Percentiles rank a stretch among this genome's conserved stretches.
phyloP scores from a whole-genome alignment of 2,329 filamentous ascomycete species.

The Neofusicoccum ribis region DNA sequence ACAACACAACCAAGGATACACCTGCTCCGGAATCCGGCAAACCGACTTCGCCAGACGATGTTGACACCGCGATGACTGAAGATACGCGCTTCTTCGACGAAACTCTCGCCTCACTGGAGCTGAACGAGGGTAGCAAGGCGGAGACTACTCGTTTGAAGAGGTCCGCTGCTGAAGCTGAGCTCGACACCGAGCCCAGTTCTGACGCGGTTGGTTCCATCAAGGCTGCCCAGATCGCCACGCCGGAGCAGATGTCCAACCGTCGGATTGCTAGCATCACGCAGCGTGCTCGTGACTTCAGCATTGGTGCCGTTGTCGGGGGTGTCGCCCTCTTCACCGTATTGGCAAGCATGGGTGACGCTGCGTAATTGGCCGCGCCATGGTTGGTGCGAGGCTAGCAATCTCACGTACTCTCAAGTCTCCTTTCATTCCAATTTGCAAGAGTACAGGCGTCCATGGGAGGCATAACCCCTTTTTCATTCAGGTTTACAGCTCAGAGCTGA shows the following conservation, averaged over 20 bases:
- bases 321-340: neutral
- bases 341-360: neutral
- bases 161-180: neutral
- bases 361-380: neutral
- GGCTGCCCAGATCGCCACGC: neutral
- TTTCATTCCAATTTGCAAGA: neutral
- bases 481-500: neutral
- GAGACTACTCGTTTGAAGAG: neutral
- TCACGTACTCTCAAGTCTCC: neutral
- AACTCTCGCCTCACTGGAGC: too few species aligned
- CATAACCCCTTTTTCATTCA: constrained; percentile 2
- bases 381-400: too few species aligned
- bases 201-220: neutral
- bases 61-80: neutral
- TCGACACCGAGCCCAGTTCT: neutral
- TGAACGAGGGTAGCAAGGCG: neutral
- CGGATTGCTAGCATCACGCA: neutral
- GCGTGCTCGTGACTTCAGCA: constrained; percentile 4
- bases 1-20: neutral
- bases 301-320: neutral
- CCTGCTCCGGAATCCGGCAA: neutral
- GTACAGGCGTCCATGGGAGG: constrained; percentile 3
- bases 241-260: constrained; percentile 4
- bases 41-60: neutral
- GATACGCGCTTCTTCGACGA: neutral